Evolutionary conservation across 768 basidiomycete species (phyloP).

Genomic region (Glaciozyma antarctica): DNA sequence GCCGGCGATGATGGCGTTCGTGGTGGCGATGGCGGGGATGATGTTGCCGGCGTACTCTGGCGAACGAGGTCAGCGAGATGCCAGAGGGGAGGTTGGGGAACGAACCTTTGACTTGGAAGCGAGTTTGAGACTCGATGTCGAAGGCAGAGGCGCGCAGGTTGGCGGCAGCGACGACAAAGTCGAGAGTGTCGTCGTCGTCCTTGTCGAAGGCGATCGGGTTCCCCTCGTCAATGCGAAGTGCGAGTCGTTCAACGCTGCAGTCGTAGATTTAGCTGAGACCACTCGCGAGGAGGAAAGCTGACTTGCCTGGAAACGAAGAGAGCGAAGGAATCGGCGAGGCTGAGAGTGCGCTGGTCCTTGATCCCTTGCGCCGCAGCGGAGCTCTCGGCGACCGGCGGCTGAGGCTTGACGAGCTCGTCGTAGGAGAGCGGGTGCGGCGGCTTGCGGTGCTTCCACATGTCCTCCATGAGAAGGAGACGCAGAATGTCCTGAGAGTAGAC

Average conservation of each 20-base stretch:
- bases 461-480: slow-evolving; percentile 80
- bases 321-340: slow-evolving; percentile 66
- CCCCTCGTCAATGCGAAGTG: slow-evolving; percentile 46
- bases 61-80: not conserved
- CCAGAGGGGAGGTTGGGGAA: not conserved
- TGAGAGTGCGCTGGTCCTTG: slow-evolving; percentile 72
- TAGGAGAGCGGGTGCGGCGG: slow-evolving; percentile 77
- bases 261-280: not conserved
- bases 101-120: slow-evolving; percentile 93
- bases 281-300: not conserved
- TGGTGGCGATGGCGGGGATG: slow-evolving; percentile 97
- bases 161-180: slow-evolving; percentile 90
- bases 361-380: slow-evolving; percentile 43
- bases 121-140: slow-evolving; percentile 74
- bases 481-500: slow-evolving; percentile 80
- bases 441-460: slow-evolving; percentile 92
- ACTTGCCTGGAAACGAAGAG: slow-evolving; percentile 75
- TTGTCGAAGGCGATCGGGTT: slow-evolving; percentile 67
- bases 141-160: slow-evolving; percentile 88
- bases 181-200: slow-evolving; percentile 91
- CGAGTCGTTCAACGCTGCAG: slow-evolving; percentile 66
- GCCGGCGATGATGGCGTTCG: slow-evolving; percentile 93
- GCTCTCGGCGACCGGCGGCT: slow-evolving; percentile 35
- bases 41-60: slow-evolving; percentile 99
- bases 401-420: slow-evolving; percentile 56